Base-by-base conservation (phyloP, 2,329 filamentous ascomycete species). In the Coleophoma cylindrospora region DNA sequence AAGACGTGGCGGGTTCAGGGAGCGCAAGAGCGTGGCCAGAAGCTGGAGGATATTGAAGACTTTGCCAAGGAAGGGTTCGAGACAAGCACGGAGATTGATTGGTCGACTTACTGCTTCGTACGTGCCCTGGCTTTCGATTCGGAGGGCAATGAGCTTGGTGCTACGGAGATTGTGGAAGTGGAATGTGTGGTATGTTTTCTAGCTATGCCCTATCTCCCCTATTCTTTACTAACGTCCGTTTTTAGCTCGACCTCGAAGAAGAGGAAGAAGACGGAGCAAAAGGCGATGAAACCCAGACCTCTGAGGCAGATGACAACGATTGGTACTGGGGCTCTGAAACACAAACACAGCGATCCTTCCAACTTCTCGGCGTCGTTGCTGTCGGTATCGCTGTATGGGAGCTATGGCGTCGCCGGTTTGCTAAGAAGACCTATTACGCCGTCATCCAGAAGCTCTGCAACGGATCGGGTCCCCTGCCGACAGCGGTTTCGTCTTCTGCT, bases 1-100 rank as follows among this genome's bases (percentile, higher is more conserved):
- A 61, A 54, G 3, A 22, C 51, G 2, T 77, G 79, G 79, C 21
- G 27, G 21, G 15, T 44, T 14, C 21, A 44, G 14, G 41, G 41
- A 14, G 27, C 21, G 41, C 5, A 6, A 8, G 15, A 27, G 15
- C 9, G 41, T 2, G 41, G 3, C 9, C 21, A 12, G 12, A n/a
- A 8, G 2, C 15, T 44, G 13, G 21, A 6, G 10, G 27, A 27
- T 13, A n/a, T 44, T n/a, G 21, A 14, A 5, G 14, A 22, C 6
- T 21, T 44, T 14, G 17, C 11, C 4, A 44, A 34, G 12, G 32
- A 14, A 9, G 19, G 21, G 4, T 44, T 44, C n/a, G 41, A 44
- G 41, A 44, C 41, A 13, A 44, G 11, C 32, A 27, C 13, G 4
- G 12, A 27, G 22, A n/a, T 44, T 15, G 41, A 44, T 33, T 27